These are phyloP conservation scores for Candida boidinii DNA, from an alignment of 805 yeast genomes.

Conservation along the genomic window DNA sequence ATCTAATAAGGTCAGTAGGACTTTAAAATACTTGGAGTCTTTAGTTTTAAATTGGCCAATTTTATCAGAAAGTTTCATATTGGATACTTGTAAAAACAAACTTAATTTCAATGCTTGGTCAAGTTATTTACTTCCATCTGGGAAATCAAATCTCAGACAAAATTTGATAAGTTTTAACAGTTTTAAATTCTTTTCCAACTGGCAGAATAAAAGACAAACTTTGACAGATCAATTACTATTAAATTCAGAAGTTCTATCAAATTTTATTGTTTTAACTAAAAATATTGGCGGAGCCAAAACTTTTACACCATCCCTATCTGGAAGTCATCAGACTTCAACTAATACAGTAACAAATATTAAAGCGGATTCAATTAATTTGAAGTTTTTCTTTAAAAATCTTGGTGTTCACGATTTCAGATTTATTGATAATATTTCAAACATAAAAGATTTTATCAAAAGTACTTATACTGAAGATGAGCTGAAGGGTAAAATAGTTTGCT, in stretches of 20 bases:
- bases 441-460: too few relatives aligned
- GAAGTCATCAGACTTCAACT: too few relatives aligned
- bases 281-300: constrained; percentile 17
- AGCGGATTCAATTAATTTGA: constrained; percentile 20
- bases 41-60: constrained; percentile 85
- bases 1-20: constrained; percentile 49
- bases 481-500: background rate
- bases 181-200: constrained; percentile 31
- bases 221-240: constrained; percentile 30
- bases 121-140: constrained; percentile 62
- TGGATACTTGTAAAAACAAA: constrained; percentile 32
- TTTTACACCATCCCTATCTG: too few relatives aligned
- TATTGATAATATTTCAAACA: background rate
- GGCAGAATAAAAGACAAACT: constrained; percentile 15
- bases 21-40: constrained; percentile 69
- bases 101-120: constrained; percentile 30
- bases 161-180: constrained; percentile 41
- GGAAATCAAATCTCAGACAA: constrained; percentile 37
- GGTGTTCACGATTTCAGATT: constrained; percentile 1
- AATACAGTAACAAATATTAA: constrained; percentile 16
- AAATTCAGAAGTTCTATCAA: constrained; percentile 27
- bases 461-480: too few relatives aligned
- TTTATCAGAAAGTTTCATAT: constrained; percentile 47
- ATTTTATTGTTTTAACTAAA: constrained; percentile 28
- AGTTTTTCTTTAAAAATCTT: constrained; percentile 16